Evolutionary conservation across 176 grass and related monocot species (phyloP).

Genomic region (Tillandsia leiboldiana): DNA sequence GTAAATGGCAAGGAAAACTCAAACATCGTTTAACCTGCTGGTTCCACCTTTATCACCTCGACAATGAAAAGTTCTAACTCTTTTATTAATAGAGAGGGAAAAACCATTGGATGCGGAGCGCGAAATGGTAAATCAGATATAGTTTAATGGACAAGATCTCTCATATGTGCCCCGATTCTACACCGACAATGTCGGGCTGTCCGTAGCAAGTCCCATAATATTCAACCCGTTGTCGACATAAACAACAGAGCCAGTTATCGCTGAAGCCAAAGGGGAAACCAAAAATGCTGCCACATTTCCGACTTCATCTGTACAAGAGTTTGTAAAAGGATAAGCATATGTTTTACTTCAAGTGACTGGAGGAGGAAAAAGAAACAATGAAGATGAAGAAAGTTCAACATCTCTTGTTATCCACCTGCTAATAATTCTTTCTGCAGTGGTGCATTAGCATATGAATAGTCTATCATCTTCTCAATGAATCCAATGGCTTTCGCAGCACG

Average conservation of each 20-base stretch:
- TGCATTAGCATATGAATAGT: conserved; percentile 71
- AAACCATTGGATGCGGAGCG: background rate
- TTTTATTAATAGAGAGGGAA: background rate
- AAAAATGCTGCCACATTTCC: conserved; percentile 74
- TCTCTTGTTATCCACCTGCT: conserved; percentile 34
- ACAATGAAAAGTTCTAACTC: too few species aligned
- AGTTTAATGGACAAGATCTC: background rate
- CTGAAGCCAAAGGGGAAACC: conserved; percentile 64
- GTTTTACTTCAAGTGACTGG: background rate
- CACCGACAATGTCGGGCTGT: conserved; percentile 44
- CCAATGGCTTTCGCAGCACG: conserved; percentile 84
- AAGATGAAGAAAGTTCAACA: background rate
- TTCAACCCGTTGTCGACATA: conserved; percentile 87
- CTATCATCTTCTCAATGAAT: conserved; percentile 85
- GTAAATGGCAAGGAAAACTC: too few species aligned
- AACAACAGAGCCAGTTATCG: conserved; percentile 71
- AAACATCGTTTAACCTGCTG: too few species aligned
- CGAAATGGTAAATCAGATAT: background rate
- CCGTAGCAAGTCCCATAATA: conserved; percentile 61
- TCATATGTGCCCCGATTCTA: conserved; percentile 1
- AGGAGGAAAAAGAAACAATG: background rate
- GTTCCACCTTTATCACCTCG: too few species aligned
- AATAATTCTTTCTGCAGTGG: conserved; percentile 79
- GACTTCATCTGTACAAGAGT: conserved; percentile 56
- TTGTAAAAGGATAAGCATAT: background rate